Evolutionary conservation across 805 yeast species (phyloP).

Genomic region (Cyberlindnera mississippiensis): DNA sequence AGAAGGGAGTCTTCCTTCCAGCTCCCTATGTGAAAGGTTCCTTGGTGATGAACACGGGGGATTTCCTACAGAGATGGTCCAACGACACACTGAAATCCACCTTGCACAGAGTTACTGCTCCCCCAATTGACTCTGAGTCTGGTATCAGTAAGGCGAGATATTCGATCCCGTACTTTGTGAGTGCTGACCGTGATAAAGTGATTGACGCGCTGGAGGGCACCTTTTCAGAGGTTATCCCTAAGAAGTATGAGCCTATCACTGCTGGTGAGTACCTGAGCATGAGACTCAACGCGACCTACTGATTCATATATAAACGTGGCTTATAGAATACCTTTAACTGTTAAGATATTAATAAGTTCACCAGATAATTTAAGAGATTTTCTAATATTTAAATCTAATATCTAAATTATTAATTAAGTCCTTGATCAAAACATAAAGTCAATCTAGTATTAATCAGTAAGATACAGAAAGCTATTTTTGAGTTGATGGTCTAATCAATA

Average conservation of each 20-base stretch:
- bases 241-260: slow-evolving; percentile 28
- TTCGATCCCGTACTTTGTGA: slow-evolving; percentile 28
- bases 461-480: too few species aligned
- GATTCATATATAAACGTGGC: not conserved
- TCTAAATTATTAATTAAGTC: too few species aligned
- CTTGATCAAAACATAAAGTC: too few species aligned
- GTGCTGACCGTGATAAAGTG: slow-evolving; percentile 23
- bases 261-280: slow-evolving; percentile 22
- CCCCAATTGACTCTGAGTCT: slow-evolving; percentile 19
- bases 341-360: too few species aligned
- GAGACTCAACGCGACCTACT: slow-evolving; percentile 25
- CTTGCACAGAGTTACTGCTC: slow-evolving; percentile 25
- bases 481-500: too few species aligned
- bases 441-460: too few species aligned
- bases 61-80: slow-evolving; percentile 27
- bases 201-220: slow-evolving; percentile 28
- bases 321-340: too few species aligned
- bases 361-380: too few species aligned
- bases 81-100: slow-evolving; percentile 26
- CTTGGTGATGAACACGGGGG: slow-evolving; percentile 24
- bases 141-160: slow-evolving; percentile 23
- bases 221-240: slow-evolving; percentile 20
- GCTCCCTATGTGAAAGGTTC: slow-evolving; percentile 23
- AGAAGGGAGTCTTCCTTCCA: slow-evolving; percentile 18
- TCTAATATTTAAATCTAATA: too few species aligned